Evolutionary conservation across 768 basidiomycete species (phyloP), one percentile per base, ranked within the genome.

Genomic region (Pleurotus pulmonarius): DNA sequence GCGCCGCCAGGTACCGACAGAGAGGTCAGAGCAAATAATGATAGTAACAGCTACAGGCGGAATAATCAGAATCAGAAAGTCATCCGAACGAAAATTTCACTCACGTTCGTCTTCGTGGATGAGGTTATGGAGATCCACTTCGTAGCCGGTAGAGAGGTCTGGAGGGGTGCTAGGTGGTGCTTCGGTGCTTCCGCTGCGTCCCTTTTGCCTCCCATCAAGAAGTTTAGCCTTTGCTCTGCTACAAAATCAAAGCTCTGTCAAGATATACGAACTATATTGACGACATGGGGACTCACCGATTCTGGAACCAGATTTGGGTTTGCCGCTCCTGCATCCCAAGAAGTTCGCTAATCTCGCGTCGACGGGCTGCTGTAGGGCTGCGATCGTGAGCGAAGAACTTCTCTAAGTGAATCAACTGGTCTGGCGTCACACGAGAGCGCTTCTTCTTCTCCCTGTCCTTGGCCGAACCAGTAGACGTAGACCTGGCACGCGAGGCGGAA

Each of bases 301-400:
- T 92, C 67, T 93, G 90, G 63, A 92, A 93, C 91, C 91, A 92
- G 46, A 93, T 88, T 70, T 92, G 91, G 0, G 88, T 91, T 74
- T 92, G 91, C 38, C 90, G 84, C 70, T 92, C 91, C 49, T 88
- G 82, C 87, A 93, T 91, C 13, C 88, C 88, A 4, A 93, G 75
- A 55, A 82, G 68, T 22, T 85, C 80, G 57, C 87, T 83, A 52
- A 93, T 90, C 62, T 91, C 90, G 54, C 83, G 82, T 43, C 91
- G 77, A 48, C 83, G 79, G 9, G 79, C 78, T 2, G 87, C 85
- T 2, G 87, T 87, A 8, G 91, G 91, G 65, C 83, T 88, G 43
- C 85, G 78, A 66, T 92, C 88, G 49, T 71, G 63, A 11, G 81
- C 69, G 65, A 92, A 93, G 62, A 85, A 82, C 2, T 75, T 79